phyloP scores from a whole-genome alignment of 1,284 basidiomycete genomes.

The Meripilus lineatus region DNA sequence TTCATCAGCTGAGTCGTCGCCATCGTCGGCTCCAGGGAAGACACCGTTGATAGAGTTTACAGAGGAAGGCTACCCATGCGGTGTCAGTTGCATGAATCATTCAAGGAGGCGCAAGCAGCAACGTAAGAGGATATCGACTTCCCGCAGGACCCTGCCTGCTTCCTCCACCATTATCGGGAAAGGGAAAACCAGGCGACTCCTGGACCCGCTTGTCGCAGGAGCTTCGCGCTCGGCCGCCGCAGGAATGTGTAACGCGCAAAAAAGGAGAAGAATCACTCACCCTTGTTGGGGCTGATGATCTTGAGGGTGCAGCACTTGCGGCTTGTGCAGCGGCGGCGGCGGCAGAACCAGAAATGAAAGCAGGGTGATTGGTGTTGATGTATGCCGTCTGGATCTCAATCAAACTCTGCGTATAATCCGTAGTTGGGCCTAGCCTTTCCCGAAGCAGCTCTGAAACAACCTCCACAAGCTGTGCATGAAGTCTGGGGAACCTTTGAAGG shows the following conservation, averaged over 20 bases:
- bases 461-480: slow-evolving; percentile 94
- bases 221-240: no score
- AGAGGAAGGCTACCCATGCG: slow-evolving; percentile 16
- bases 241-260: not conserved
- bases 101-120: no score
- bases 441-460: slow-evolving; percentile 95
- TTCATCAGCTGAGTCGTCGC: slow-evolving; percentile 53
- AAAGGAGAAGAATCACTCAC: slow-evolving; percentile 35
- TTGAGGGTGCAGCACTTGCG: slow-evolving; percentile 37
- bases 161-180: no score
- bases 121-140: no score
- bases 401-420: slow-evolving; percentile 92
- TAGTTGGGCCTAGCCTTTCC: slow-evolving; percentile 94
- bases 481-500: slow-evolving; percentile 91
- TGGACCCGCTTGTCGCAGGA: no score
- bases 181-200: no score
- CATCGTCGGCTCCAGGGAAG: slow-evolving; percentile 49
- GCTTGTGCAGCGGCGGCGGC: slow-evolving; percentile 43
- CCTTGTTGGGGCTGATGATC: slow-evolving; percentile 38
- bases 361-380: slow-evolving; percentile 98
- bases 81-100: not conserved
- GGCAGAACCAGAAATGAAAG: slow-evolving; percentile 73
- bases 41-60: slow-evolving; percentile 40
- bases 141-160: no score
- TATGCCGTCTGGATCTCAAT: slow-evolving; percentile 98